These are phyloP conservation scores for Chiua virens DNA, from an alignment of 768 basidiomycete genomes.

Conservation along the genomic window DNA sequence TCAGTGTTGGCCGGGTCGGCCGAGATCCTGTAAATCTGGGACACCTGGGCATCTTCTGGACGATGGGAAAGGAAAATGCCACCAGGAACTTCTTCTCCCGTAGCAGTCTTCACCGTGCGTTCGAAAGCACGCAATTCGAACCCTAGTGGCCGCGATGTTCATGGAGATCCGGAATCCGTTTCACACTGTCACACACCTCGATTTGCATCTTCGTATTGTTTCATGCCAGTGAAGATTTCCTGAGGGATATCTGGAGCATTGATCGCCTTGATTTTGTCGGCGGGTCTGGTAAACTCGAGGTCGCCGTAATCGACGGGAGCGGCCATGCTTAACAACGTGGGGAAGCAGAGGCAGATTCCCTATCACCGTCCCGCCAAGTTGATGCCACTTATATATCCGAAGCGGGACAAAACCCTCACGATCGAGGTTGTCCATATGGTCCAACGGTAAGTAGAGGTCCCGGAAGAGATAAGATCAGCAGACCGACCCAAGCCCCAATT, in stretches of 20 bases:
- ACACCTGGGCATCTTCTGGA: slow-evolving; percentile 39
- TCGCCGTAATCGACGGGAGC: slow-evolving; percentile 29
- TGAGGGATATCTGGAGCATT: slow-evolving; percentile 33
- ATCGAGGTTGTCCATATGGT: not conserved
- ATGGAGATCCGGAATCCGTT: not conserved
- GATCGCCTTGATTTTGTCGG: slow-evolving; percentile 39
- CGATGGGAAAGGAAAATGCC: slow-evolving; percentile 38
- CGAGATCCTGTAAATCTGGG: slow-evolving; percentile 37
- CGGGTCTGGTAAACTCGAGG: slow-evolving; percentile 37
- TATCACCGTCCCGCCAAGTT: not conserved
- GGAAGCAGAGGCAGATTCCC: not conserved
- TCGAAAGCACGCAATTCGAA: slow-evolving; percentile 31
- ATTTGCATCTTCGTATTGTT: slow-evolving; percentile 39
- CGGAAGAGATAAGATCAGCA: slow-evolving; percentile 10
- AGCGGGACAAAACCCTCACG: slow-evolving; percentile 2
- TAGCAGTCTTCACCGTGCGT: slow-evolving; percentile 10
- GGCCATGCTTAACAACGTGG: slow-evolving; percentile 14
- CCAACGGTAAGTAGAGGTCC: not conserved
- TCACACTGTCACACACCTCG: slow-evolving; percentile 24
- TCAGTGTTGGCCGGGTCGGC: slow-evolving; percentile 23
- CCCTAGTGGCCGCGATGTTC: slow-evolving; percentile 15
- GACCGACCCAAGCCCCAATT: not conserved
- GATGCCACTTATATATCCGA: slow-evolving; percentile 1
- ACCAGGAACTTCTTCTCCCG: slow-evolving; percentile 11
- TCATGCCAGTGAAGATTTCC: slow-evolving; percentile 36